phyloP scores from a whole-genome alignment of 2,329 filamentous ascomycete genomes.

The Talaromyces pinophilus region DNA sequence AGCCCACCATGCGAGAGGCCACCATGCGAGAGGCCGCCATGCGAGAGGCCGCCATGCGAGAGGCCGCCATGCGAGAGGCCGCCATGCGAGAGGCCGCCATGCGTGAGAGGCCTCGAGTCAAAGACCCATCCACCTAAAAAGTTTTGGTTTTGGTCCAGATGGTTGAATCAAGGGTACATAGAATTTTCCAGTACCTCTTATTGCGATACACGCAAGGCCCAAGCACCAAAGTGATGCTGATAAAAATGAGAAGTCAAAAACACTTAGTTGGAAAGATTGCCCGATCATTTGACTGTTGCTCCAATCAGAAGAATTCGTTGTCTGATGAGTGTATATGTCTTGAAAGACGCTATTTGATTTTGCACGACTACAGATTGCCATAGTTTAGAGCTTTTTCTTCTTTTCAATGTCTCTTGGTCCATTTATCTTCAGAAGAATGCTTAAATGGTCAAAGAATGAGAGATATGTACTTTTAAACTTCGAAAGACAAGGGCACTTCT shows the following conservation, averaged over 20 bases:
- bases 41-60: background rate
- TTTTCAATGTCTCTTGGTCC: background rate
- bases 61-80: conserved; percentile 4
- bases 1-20: background rate
- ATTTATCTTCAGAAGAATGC: conserved; percentile 2
- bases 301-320: conserved; percentile 3
- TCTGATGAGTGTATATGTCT: background rate
- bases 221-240: background rate
- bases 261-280: background rate
- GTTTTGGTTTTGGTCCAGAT: background rate
- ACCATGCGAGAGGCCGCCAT: conserved; percentile 7
- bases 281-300: conserved; percentile 1
- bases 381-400: background rate
- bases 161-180: background rate
- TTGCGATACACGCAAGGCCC: background rate
- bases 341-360: conserved; percentile 2
- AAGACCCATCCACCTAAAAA: background rate
- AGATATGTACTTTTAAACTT: background rate
- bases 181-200: background rate
- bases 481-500: background rate
- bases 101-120: background rate
- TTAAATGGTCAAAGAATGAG: background rate
- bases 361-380: conserved; percentile 10
- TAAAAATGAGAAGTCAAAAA: background rate
- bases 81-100: background rate